These are phyloP conservation scores for Syzygium aromaticum DNA, from an alignment of 345 rosid genomes.

Conservation along the genomic window DNA sequence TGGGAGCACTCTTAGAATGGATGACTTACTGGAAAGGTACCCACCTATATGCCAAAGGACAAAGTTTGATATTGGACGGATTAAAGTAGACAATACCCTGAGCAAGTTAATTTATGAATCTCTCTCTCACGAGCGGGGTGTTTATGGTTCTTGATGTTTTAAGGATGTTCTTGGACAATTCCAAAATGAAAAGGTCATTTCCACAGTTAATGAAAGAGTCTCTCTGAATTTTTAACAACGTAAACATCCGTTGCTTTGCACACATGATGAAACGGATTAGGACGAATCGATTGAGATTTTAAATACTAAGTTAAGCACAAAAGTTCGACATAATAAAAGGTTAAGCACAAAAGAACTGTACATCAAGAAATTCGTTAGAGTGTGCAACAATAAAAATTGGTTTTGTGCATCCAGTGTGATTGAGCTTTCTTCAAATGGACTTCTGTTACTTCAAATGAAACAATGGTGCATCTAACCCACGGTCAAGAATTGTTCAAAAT, in stretches of 20 bases:
- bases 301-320: background rate
- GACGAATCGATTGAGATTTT: background rate
- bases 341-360: background rate
- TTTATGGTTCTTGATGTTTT: background rate
- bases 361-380: background rate
- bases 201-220: background rate
- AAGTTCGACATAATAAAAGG: background rate
- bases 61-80: too few relatives aligned
- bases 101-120: background rate
- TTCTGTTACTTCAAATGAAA: background rate
- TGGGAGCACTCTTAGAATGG: too few relatives aligned
- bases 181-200: background rate
- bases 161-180: background rate
- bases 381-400: background rate
- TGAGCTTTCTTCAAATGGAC: background rate
- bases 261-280: background rate
- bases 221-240: background rate
- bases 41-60: too few relatives aligned
- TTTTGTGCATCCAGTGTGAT: background rate
- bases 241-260: background rate
- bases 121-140: background rate
- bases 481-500: background rate
- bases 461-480: background rate
- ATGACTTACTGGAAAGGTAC: too few relatives aligned
- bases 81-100: too few relatives aligned